Evolutionary conservation across 1,139 yeast genomes (phyloP).

Genomic region (Kurtzmaniella quercitrusa): DNA sequence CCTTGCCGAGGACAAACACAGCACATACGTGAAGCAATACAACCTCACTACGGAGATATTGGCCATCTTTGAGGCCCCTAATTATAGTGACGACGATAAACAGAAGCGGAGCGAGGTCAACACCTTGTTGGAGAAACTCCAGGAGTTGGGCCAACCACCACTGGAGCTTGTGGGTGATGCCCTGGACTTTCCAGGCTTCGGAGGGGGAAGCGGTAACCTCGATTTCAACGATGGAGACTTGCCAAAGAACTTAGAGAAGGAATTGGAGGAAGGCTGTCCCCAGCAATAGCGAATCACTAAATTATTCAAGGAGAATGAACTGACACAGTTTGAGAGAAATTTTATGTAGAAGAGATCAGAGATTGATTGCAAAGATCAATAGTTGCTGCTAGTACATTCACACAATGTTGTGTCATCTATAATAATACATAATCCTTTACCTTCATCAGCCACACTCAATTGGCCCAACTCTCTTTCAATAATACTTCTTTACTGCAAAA

Average conservation of each 20-base stretch:
- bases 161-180: constrained; percentile 68
- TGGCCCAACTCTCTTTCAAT: no score
- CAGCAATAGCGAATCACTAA: constrained; percentile 13
- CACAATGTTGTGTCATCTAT: background rate
- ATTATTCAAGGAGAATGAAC: no score
- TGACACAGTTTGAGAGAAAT: no score
- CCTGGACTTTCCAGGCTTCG: constrained; percentile 55
- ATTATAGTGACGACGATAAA: constrained; percentile 48
- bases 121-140: constrained; percentile 60
- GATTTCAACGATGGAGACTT: constrained; percentile 42
- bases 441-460: no score
- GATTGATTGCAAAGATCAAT: no score
- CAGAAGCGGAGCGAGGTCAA: constrained; percentile 52
- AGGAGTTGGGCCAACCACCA: constrained; percentile 89
- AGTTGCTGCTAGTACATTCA: no score
- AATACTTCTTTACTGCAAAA: no score
- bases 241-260: constrained; percentile 48
- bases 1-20: constrained; percentile 44
- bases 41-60: constrained; percentile 51
- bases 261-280: constrained; percentile 33
- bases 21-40: constrained; percentile 51
- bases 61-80: constrained; percentile 51
- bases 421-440: background rate
- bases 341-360: no score
- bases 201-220: constrained; percentile 23